A percentile compares a stretch with the other conserved stretches of the same genome.
Conservation (phyloP, 108 stramenopile species). For the Aurantiochytrium sp. region DNA sequence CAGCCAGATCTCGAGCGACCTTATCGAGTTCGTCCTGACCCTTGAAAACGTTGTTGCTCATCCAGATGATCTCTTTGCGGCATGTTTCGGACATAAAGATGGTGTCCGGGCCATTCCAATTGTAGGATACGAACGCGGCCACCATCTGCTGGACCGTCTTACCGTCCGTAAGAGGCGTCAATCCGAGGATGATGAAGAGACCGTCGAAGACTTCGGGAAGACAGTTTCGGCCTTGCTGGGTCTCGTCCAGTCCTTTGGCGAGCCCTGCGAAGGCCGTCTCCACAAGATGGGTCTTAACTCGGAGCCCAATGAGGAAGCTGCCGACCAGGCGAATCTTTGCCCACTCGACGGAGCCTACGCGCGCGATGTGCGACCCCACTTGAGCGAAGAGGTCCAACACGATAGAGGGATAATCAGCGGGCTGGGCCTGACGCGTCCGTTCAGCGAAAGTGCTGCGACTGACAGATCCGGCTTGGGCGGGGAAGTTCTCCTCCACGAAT, state of each 20-base stretch:
- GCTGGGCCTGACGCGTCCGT: neutral
- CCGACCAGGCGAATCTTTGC: neutral
- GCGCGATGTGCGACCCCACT: neutral
- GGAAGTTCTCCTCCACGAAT: neutral
- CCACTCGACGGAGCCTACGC: neutral
- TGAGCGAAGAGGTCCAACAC: neutral
- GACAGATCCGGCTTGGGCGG: too few species aligned
- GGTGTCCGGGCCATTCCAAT: neutral
- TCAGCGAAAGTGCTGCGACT: neutral
- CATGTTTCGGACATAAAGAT: neutral
- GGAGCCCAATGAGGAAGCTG: neutral
- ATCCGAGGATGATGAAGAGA: neutral
- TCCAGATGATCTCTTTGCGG: neutral
- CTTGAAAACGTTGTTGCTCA: neutral
- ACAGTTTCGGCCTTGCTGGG: neutral
- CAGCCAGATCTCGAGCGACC: neutral
- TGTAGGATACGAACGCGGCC: neutral
- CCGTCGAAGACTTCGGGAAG: conserved; percentile 20
- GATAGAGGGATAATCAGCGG: neutral
- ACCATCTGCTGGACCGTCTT: conserved; percentile 18
- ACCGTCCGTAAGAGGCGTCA: neutral
- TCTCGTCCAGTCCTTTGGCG: neutral
- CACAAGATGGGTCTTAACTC: neutral
- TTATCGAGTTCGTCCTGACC: neutral
- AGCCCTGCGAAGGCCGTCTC: neutral